phyloP scores from a whole-genome alignment of 139 green algal species.

The Closterium sp. region DNA sequence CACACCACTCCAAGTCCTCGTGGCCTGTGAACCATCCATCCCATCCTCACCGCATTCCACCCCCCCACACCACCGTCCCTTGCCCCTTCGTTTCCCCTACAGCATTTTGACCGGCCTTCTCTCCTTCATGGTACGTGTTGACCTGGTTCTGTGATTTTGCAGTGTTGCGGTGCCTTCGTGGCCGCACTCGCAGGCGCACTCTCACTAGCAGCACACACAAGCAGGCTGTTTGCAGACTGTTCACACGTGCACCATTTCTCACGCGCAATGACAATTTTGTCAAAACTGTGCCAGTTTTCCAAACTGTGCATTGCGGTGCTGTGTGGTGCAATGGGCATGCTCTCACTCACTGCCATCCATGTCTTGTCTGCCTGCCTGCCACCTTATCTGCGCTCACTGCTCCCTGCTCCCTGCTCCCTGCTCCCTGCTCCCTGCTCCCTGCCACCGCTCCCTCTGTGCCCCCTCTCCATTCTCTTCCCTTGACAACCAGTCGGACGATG shows the following conservation, averaged over 20 bases:
- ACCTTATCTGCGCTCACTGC: not conserved
- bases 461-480: too few species aligned
- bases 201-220: not conserved
- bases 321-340: not conserved
- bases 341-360: not conserved
- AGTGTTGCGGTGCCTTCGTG: not conserved
- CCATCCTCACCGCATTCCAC: not conserved
- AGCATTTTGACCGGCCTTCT: conserved; percentile 40
- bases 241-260: not conserved
- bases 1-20: not conserved
- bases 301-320: not conserved
- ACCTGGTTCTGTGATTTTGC: not conserved
- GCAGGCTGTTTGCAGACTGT: not conserved
- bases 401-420: not conserved
- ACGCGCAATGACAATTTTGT: not conserved
- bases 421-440: not conserved
- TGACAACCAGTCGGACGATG: not conserved
- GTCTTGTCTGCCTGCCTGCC: too few species aligned
- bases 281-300: not conserved
- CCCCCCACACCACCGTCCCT: not conserved
- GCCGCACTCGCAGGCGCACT: not conserved
- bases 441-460: too few species aligned
- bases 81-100: not conserved
- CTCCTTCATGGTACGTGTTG: conserved; percentile 34
- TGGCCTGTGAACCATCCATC: not conserved